Conservation (phyloP, 2,329 filamentous ascomycete species). For the Diaporthe vaccinii region DNA sequence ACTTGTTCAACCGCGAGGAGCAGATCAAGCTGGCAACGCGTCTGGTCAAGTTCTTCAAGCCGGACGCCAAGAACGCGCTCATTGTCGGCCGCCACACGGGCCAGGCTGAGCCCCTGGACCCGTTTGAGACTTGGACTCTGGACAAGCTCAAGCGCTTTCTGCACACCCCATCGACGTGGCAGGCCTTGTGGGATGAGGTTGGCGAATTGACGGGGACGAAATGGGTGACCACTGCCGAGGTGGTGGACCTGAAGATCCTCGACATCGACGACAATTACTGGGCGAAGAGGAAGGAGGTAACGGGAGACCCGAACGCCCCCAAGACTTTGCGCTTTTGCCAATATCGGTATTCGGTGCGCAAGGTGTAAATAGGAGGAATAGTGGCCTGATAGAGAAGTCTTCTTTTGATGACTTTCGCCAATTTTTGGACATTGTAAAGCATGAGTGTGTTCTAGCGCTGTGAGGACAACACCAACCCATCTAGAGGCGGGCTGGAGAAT, state of each 20-base stretch:
- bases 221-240: conserved; percentile 47
- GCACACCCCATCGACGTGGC: conserved; percentile 58
- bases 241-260: conserved; percentile 21
- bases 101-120: conserved; percentile 44
- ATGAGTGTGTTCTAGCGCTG: background rate
- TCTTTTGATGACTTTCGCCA: background rate
- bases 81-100: conserved; percentile 49
- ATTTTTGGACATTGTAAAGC: background rate
- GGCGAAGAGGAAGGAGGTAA: conserved; percentile 20
- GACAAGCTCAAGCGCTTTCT: conserved; percentile 49
- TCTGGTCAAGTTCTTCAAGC: conserved; percentile 46
- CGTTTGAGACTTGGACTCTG: conserved; percentile 37
- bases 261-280: conserved; percentile 23
- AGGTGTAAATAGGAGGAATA: background rate
- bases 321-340: conserved; percentile 24
- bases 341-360: conserved; percentile 18
- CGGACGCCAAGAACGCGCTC: conserved; percentile 41
- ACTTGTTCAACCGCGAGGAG: conserved; percentile 49
- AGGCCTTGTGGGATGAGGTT: conserved; percentile 57
- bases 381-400: background rate
- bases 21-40: conserved; percentile 47
- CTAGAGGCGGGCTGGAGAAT: background rate
- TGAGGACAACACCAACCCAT: background rate
- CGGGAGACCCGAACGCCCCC: conserved; percentile 1
- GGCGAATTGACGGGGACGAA: conserved; percentile 52